Base-by-base conservation (phyloP, 1,284 basidiomycete genomes). In the Cryptococcus sp. region DNA sequence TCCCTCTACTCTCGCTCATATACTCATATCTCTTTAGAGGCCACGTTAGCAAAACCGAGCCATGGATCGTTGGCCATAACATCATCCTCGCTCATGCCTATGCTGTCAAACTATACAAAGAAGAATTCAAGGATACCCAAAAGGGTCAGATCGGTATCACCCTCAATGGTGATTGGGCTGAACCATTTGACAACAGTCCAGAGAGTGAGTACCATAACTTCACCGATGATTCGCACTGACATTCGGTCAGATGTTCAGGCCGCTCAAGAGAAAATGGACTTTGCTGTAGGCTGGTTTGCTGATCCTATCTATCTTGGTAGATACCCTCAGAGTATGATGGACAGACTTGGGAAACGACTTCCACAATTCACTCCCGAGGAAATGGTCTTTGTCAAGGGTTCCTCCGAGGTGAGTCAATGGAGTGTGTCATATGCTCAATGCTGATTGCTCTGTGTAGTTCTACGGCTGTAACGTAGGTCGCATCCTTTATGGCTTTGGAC, bases 231-330 rank as follows among this genome's bases (percentile, higher is more conserved):
- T 4, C 41, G 31, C 33, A 49, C 35, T n/a, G 32, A 58, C 4
- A 13, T 30, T 52, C 36, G 37, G 44, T 11, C 55, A 86, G 85
- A 85, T 62, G 67, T 86, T 58, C 81, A 79, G 59, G 84, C 86
- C 5, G 83, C 84, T 4, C 85, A 86, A 67, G 80, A 83, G 60
- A 84, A 84, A 58, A 76, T 86, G 51, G 86, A 86, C 63, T 78
- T 83, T 36, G 82, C 84, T 11, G 81, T 88, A 50, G 86, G 64
- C 30, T 68, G 62, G 59, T 68, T 68, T 59, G 65, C 71, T 79
- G 86, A 88, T 68, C 86, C 86, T 8, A 84, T 88, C 58, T 87
- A 87, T 72, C 83, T 85, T 62, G 87, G 87, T 13, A 73, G 82
- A 58, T 88, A 88, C 75, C 87, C 87, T 30, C 75, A 74, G 11